Percentiles rank a stretch among this genome's conserved stretches.
phyloP scores from a whole-genome alignment of 2,329 filamentous ascomycete species.

The Fusarium papillatum region DNA sequence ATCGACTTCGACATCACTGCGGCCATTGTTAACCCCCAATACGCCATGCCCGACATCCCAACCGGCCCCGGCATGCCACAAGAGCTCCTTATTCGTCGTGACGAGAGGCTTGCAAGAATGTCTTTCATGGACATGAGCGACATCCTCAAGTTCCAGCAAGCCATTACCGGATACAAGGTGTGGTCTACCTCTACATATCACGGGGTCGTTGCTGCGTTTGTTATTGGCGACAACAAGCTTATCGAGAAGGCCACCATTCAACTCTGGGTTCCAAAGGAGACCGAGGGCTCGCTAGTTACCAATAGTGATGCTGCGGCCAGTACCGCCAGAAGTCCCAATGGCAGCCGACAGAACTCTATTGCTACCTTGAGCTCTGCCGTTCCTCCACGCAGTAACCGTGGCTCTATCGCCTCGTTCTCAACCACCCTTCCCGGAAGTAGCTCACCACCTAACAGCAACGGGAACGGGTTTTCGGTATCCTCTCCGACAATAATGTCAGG shows the following conservation, averaged over 20 bases:
- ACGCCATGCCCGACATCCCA: conserved; percentile 40
- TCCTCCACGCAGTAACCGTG: conserved; percentile 6
- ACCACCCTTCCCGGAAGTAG: conserved; percentile 4
- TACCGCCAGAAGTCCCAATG: conserved; percentile 2
- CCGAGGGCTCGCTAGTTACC: conserved; percentile 45
- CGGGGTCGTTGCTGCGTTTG: conserved; percentile 45
- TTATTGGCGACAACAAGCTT: conserved; percentile 41
- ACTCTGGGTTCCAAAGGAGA: conserved; percentile 48
- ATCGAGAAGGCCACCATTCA: conserved; percentile 48
- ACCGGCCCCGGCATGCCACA: conserved; percentile 20
- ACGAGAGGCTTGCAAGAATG: conserved; percentile 48
- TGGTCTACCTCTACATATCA: conserved; percentile 46
- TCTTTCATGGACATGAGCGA: conserved; percentile 43
- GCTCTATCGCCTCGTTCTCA: background rate
- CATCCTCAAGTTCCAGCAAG: conserved; percentile 50
- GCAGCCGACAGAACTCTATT: conserved; percentile 33
- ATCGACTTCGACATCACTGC: conserved; percentile 50
- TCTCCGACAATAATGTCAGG: conserved; percentile 2
- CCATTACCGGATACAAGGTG: conserved; percentile 49
- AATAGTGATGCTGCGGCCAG: conserved; percentile 41
- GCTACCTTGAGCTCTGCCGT: conserved; percentile 16
- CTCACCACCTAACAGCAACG: background rate
- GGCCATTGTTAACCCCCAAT: conserved; percentile 45
- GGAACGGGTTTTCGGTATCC: conserved; percentile 11
- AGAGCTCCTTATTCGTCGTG: conserved; percentile 47